Percentiles rank a stretch among this genome's conserved stretches.
Evolutionary conservation across 805 yeast species (phyloP).

Genomic region (Yamadazyma akitaensis): DNA sequence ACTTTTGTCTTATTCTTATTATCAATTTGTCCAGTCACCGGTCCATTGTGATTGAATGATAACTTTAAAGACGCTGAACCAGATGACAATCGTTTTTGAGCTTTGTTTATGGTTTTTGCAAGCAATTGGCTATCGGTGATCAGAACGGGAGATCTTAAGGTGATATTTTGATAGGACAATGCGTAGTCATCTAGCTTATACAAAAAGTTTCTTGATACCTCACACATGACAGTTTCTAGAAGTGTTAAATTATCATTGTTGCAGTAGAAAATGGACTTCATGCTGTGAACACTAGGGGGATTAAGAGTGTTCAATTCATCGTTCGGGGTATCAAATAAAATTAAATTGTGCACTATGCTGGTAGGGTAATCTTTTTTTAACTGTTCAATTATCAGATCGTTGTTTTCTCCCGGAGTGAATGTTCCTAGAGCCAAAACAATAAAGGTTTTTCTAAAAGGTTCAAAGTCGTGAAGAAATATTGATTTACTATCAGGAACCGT

Average conservation of each 20-base stretch:
- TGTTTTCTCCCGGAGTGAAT: slow-evolving; percentile 18
- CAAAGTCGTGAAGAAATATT: slow-evolving; percentile 77
- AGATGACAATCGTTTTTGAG: slow-evolving; percentile 43
- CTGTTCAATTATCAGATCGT: not conserved
- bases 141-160: slow-evolving; percentile 78
- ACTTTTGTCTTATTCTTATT: slow-evolving; percentile 33
- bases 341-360: slow-evolving; percentile 51
- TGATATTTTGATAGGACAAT: slow-evolving; percentile 70
- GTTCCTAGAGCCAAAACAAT: slow-evolving; percentile 49
- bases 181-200: slow-evolving; percentile 64
- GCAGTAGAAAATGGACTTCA: slow-evolving; percentile 21
- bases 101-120: slow-evolving; percentile 36
- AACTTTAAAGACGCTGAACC: slow-evolving; percentile 38
- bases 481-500: slow-evolving; percentile 52
- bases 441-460: slow-evolving; percentile 80
- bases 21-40: slow-evolving; percentile 17
- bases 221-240: slow-evolving; percentile 68
- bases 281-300: slow-evolving; percentile 16
- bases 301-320: slow-evolving; percentile 8
- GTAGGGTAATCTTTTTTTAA: slow-evolving; percentile 48
- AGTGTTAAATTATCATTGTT: slow-evolving; percentile 23
- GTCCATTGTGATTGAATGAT: slow-evolving; percentile 17
- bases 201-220: slow-evolving; percentile 62
- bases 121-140: slow-evolving; percentile 49
- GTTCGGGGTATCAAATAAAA: slow-evolving; percentile 52